phyloP scores from a whole-genome alignment of 2,329 filamentous ascomycete species.

The Ceratocystis colombiana region DNA sequence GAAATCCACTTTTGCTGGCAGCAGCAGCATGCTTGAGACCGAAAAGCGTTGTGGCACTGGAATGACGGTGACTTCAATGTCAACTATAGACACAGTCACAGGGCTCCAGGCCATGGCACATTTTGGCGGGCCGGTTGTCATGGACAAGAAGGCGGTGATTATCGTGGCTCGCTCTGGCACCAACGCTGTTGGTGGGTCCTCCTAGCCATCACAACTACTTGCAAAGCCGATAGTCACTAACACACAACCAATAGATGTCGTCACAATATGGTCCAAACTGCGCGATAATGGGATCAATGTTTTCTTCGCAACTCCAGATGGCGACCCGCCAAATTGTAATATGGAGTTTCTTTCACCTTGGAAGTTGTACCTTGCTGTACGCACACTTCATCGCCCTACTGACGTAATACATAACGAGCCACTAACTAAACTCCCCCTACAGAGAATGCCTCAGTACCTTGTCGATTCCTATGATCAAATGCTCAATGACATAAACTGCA shows the following conservation, averaged over 20 bases:
- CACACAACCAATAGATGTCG: slow-evolving; percentile 15
- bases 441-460: slow-evolving; percentile 24
- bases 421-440: background rate
- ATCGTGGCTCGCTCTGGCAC: slow-evolving; percentile 16
- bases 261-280: slow-evolving; percentile 19
- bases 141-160: slow-evolving; percentile 19
- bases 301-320: slow-evolving; percentile 22
- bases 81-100: slow-evolving; percentile 1
- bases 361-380: slow-evolving; percentile 21
- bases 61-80: background rate
- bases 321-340: slow-evolving; percentile 17
- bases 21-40: background rate
- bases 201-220: background rate
- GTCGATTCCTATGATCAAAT: slow-evolving; percentile 18
- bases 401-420: too few species aligned
- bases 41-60: background rate
- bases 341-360: slow-evolving; percentile 19
- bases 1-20: background rate
- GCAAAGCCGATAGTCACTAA: background rate
- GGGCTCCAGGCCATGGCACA: slow-evolving; percentile 10
- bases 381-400: background rate
- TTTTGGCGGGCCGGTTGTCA: slow-evolving; percentile 10
- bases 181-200: slow-evolving; percentile 23
- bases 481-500: slow-evolving; percentile 19
- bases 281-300: slow-evolving; percentile 20